A percentile compares a stretch with the other conserved stretches of the same genome.
Evolutionary conservation across 352 stramenopile species (phyloP).

Genomic region (Globisporangium lucens): DNA sequence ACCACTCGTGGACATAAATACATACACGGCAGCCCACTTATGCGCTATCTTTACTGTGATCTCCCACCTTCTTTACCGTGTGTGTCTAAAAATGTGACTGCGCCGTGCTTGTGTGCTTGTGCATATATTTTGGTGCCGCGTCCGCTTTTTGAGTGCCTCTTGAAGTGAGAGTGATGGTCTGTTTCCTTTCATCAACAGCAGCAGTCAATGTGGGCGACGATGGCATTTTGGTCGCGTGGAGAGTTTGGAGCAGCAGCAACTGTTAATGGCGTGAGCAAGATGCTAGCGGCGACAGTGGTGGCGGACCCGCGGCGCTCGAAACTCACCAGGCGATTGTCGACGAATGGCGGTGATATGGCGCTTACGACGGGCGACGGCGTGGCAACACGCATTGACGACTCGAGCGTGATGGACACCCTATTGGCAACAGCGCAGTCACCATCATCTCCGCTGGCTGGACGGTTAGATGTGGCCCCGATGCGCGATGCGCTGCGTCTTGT

Average conservation of each 20-base stretch:
- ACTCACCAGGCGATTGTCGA: background rate
- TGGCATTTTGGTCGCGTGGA: background rate
- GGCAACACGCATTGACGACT: background rate
- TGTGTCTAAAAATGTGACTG: background rate
- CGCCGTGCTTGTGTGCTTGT: background rate
- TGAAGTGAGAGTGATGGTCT: slow-evolving; percentile 14
- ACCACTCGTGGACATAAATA: slow-evolving; percentile 7
- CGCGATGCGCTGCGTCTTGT: slow-evolving; percentile 9
- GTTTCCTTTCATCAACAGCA: slow-evolving; percentile 7
- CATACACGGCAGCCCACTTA: background rate
- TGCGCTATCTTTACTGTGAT: background rate
- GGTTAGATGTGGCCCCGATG: background rate
- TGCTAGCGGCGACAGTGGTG: background rate
- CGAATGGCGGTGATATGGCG: background rate
- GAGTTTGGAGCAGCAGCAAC: background rate
- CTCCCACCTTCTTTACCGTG: background rate
- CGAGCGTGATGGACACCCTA: background rate
- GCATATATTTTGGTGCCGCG: background rate
- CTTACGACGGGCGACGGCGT: background rate
- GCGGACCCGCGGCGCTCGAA: slow-evolving; percentile 1
- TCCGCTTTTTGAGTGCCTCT: background rate
- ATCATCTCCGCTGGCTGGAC: background rate
- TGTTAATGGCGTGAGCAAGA: background rate
- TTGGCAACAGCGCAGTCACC: background rate
- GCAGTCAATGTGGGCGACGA: too few relatives aligned